Base-by-base conservation (phyloP, 2,329 filamentous ascomycete species). In the Amauroascus verrucosus region DNA sequence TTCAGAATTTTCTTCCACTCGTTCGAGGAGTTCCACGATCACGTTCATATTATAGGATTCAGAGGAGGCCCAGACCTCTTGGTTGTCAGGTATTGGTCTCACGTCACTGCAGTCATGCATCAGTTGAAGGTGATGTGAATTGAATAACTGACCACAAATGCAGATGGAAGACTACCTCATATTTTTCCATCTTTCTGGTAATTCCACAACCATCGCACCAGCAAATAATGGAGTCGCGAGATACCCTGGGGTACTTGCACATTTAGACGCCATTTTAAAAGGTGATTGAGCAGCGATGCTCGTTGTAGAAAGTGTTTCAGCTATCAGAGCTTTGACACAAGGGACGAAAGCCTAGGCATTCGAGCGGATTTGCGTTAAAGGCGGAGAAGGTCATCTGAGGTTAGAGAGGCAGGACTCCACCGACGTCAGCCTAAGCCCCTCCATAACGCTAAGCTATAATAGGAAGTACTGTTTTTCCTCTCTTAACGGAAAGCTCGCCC, bases 51-150 rank as follows among this genome's bases (percentile, higher is more conserved):
- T 90, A 48, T 88, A 89, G 58, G 85, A 7, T 24, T 8, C 78
- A 59, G 80, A 78, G 66, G 94, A 88, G 64, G 96, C 84, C 73
- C 83, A 95, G 61, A 96, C 85, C 75, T 96, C 91, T 73, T 97
- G 90, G 69, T 94, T 86, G 35, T 60, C 58, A 20, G 58, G 58
- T 35, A 60, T 45, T 3, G 48, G 60, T 38, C 61, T 59, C 32
- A 64, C 54, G n/a, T 54, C 40, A 53, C 61, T 62, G 51, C 20
- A 7, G 9, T 4, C 11, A 18, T n/a, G 8, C 1, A n/a, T 46
- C 28, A 48, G 32, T 48, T 9, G 35, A 8, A 18, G 9, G 8
- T 18, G 22, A 26, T 46, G 20, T n/a, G n/a, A 26, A n/a, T 5
- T n/a, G n/a, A 7, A 24, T n/a, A 22, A n/a, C 1, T 20, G 20